These are phyloP conservation scores for Mucor mucedo DNA, from an alignment of 371 early-diverging fungal species.

Conservation along the genomic window DNA sequence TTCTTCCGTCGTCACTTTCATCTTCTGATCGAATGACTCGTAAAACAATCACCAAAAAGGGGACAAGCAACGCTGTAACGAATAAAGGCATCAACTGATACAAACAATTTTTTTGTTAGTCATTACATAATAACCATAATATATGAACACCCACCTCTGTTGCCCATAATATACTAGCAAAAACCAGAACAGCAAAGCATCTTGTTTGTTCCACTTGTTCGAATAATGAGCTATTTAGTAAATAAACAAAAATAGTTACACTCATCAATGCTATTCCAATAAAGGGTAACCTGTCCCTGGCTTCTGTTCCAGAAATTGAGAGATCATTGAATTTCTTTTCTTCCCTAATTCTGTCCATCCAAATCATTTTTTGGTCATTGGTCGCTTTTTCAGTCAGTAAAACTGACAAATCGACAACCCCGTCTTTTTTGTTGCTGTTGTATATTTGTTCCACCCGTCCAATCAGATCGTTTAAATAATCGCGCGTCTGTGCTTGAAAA, in stretches of 20 bases:
- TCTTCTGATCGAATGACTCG: slow-evolving; percentile 71
- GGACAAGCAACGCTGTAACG: slow-evolving; percentile 79
- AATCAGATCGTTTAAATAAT: slow-evolving; percentile 46
- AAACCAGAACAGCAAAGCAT: slow-evolving; percentile 69
- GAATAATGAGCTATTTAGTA: slow-evolving; percentile 61
- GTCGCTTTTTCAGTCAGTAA: slow-evolving; percentile 55
- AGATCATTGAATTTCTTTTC: neutral
- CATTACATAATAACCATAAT: slow-evolving; percentile 24
- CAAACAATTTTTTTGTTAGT: slow-evolving; percentile 52
- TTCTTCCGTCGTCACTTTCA: slow-evolving; percentile 60
- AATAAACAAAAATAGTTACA: slow-evolving; percentile 56
- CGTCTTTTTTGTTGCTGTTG: slow-evolving; percentile 37
- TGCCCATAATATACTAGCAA: slow-evolving; percentile 70
- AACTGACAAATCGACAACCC: slow-evolving; percentile 42
- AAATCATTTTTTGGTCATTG: neutral
- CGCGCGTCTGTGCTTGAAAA: slow-evolving; percentile 51
- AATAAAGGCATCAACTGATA: slow-evolving; percentile 81
- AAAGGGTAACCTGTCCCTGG: slow-evolving; percentile 32
- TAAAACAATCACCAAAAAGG: slow-evolving; percentile 72
- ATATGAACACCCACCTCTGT: slow-evolving; percentile 53
- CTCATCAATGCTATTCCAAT: slow-evolving; percentile 30
- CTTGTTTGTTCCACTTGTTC: slow-evolving; percentile 52
- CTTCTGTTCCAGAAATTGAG: neutral
- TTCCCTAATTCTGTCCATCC: slow-evolving; percentile 8
- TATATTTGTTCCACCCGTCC: slow-evolving; percentile 56